Evolutionary conservation across 805 yeast species (phyloP), one percentile per base, ranked within the genome.

Genomic region (Schwanniomyces vanrijiae): DNA sequence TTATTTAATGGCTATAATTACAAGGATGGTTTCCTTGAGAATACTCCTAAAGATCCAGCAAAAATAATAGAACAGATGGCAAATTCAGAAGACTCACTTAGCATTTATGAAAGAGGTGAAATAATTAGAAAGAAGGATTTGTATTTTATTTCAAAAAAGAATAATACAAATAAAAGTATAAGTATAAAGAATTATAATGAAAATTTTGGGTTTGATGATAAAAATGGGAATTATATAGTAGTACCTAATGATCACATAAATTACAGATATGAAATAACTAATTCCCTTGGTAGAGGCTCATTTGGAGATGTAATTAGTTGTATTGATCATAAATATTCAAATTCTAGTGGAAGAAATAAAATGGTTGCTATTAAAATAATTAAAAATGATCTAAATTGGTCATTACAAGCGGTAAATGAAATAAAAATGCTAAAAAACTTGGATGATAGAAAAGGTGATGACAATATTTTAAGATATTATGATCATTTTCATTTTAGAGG

Each of bases 401-500:
- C 88, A 2, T 64, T 86, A 37, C 96, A 90, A 65, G 89, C 94
- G 0, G 77, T 85, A 31, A 80, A 83, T 51, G 96, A 89, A 61
- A 86, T 88, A 20, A 83, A 83, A 52, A 74, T 86, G 55, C 64
- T 89, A 38, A 81, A 81, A 53, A 64, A 68, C 28, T 62, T 90
- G 44, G 65, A 61, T 35, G 59, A 55, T 3, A 50, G 55, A 1
- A 28, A 37, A 18, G 40, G 38, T 11, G 40, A 40, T 13, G 52
- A 55, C 38, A 54, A 64, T 37, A 66, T 84, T n/a, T 60, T 88
- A 38, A 63, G 73, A 16, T 86, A 84, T 55, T 59, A 71, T 31
- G 87, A 83, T 37, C 90, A 87, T 64, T 89, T 89, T 66, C 81
- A 80, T 52, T 90, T 89, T 61, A 73, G 96, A 48, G 84, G 88